Percentiles rank a stretch among this genome's conserved stretches.
Conservation (phyloP, 2,329 filamentous ascomycete genomes). For the Microcyclosporella mali region DNA sequence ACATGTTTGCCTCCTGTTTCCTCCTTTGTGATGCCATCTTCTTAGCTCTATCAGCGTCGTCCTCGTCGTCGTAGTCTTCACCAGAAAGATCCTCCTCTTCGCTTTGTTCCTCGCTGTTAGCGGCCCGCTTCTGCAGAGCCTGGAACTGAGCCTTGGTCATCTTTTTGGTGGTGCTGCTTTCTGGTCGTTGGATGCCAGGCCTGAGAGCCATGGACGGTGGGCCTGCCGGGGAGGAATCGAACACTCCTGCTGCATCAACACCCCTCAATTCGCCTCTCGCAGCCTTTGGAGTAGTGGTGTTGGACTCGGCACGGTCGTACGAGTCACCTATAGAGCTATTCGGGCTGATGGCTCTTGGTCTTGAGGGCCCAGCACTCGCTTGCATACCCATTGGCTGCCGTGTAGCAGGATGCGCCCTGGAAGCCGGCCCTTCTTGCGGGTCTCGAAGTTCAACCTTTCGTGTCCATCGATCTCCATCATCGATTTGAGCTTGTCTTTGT, state of each 20-base stretch:
- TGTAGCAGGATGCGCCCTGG: conserved; percentile 3
- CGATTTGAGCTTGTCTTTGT: conserved; percentile 22
- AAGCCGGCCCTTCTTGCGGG: conserved; percentile 11
- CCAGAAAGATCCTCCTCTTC: conserved; percentile 47
- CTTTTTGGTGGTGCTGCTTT: conserved; percentile 51
- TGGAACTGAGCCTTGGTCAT: conserved; percentile 91
- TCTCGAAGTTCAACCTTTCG: conserved; percentile 21
- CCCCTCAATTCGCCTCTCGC: conserved; percentile 6
- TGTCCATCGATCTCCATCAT: conserved; percentile 25
- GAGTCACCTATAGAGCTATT: conserved; percentile 20
- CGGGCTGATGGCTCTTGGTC: conserved; percentile 19
- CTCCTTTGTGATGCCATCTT: conserved; percentile 68
- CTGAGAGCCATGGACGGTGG: conserved; percentile 29
- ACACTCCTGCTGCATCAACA: conserved; percentile 22
- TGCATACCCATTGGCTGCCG: conserved; percentile 2
- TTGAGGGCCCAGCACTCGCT: conserved; percentile 11
- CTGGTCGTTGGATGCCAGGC: conserved; percentile 18
- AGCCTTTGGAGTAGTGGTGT: conserved; percentile 24
- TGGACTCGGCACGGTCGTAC: conserved; percentile 16
- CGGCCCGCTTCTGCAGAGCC: conserved; percentile 61
- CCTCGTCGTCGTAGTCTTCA: conserved; percentile 63
- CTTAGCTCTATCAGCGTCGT: conserved; percentile 69
- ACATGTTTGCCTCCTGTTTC: conserved; percentile 85
- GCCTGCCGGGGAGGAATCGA: conserved; percentile 30
- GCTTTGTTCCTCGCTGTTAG: conserved; percentile 34